Base-by-base conservation (phyloP, 2,329 filamentous ascomycete genomes). In the Pseudofabraea citricarpa region DNA sequence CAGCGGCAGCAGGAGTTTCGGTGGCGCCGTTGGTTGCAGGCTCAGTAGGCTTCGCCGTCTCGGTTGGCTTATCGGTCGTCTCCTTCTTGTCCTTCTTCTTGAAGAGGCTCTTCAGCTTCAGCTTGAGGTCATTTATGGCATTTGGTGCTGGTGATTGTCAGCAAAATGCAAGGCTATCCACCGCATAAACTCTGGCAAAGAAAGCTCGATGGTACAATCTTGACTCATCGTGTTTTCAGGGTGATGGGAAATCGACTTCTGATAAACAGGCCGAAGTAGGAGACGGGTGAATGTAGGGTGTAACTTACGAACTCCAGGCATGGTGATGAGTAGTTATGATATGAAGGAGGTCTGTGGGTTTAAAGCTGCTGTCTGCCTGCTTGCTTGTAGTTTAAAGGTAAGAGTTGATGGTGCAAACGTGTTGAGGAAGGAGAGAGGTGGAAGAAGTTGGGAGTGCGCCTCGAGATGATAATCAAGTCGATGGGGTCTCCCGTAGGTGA, bases 261-360 rank as follows among this genome's bases (percentile, higher is more conserved):
- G 24, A 31, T 42, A 18, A 40, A 35, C 27, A 36, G 19, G 40
- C 31, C 32, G 18, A 37, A 22, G 20, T 44, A 33, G 15, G 23
- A 16, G 6, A 44, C 45, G 26, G 41, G 32, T 36, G 24, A 36
- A 37, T 27, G 24, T 31, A 40, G 19, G 27, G 27, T 31, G 22
- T n/a, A 18, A 57, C 56, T 56, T 53, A 59, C 56, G 56, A 43
- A 59, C 47, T 42, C 55, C 56, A 43, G 55, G 55, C 54, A 59
- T 59, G 43, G 50, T 56, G 48, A n/a, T n/a, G n/a, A n/a, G n/a
- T n/a, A n/a, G n/a, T n/a, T n/a, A n/a, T n/a, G n/a, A n/a, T n/a
- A n/a, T n/a, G n/a, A n/a, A n/a, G n/a, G n/a, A n/a, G n/a, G n/a
- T n/a, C n/a, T n/a, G n/a, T n/a, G n/a, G n/a, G n/a, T n/a, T n/a